Base-by-base conservation (phyloP, 345 rosid genomes). In the Camelina sativa region DNA sequence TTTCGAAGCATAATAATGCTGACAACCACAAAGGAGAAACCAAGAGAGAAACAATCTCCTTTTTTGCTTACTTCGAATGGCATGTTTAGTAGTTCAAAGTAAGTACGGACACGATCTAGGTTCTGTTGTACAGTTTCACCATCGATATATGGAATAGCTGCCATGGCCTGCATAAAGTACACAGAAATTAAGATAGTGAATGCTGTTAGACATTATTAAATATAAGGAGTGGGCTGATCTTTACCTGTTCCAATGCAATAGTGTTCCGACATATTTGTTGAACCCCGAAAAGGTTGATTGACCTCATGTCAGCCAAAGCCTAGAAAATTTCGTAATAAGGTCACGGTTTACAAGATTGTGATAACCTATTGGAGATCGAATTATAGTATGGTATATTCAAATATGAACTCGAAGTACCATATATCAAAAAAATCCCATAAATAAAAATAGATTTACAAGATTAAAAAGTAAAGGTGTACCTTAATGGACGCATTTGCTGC, bases 231-330 rank as follows among this genome's bases (percentile, higher is more conserved):
- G 28, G n/a, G 17, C 46, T 56, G 35, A 53, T n/a, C 34, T 67
- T 74, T 75, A 95, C 99, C 96, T 92, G 99, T 75, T 96, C 98
- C 82, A 95, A 62, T 32, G 99, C 98, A 71, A 95, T 92, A 56
- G 98, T 85, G 83, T 95, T 95, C 54, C 97, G 89, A 74, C 99
- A 92, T 69, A 95, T 91, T 83, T 90, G 99, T 72, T 95, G 99
- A 80, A 92, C 99, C 78, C 99, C 98, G n/a, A 95, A 95, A 69
- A 95, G 94, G 79, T 92, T 95, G 80, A 91, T 79, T 41, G 90
- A 82, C 63, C 87, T 91, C 88, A 95, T 80, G 78, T 87, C 89
- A 11, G 87, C 93, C 82, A 96, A 82, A 73, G 92, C 96, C 99
- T 96, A 77, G 59, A 38, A 76, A 67, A 16, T 51, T 34, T 17